Evolutionary conservation across 768 basidiomycete species (phyloP).

Genomic region (Brasilioporus rufonigricans): DNA sequence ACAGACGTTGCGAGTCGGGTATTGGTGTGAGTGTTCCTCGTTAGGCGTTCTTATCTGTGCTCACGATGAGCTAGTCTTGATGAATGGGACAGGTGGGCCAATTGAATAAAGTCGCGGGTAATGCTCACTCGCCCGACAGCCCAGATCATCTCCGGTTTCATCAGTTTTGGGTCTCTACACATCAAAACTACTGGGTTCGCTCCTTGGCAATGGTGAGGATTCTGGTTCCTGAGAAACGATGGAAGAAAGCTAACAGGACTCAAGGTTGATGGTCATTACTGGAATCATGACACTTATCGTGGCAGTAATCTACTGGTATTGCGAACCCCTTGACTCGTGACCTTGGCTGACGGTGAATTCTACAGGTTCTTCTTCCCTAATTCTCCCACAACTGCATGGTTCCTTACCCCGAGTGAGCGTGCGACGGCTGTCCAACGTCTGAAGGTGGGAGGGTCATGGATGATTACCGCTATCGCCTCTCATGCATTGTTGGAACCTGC

Average conservation of each 20-base stretch:
- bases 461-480: too few relatives aligned
- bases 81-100: conserved; percentile 66
- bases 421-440: conserved; percentile 61
- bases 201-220: conserved; percentile 68
- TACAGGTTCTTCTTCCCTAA: conserved; percentile 68
- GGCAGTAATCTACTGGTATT: conserved; percentile 54
- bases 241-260: neutral
- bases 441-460: conserved; percentile 40
- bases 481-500: neutral
- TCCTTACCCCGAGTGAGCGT: conserved; percentile 65
- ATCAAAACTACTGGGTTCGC: conserved; percentile 55
- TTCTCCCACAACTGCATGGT: conserved; percentile 73
- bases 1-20: conserved; percentile 66
- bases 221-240: neutral
- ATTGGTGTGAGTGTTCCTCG: conserved; percentile 61
- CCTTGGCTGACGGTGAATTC: neutral
- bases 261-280: conserved; percentile 69
- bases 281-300: conserved; percentile 55
- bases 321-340: neutral
- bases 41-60: neutral
- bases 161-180: conserved; percentile 64
- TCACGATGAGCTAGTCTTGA: conserved; percentile 46
- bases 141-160: conserved; percentile 68
- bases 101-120: neutral
- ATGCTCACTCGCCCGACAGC: conserved; percentile 37